Conservation (phyloP, 768 basidiomycete species). For the Rhodotorula babjevae region DNA sequence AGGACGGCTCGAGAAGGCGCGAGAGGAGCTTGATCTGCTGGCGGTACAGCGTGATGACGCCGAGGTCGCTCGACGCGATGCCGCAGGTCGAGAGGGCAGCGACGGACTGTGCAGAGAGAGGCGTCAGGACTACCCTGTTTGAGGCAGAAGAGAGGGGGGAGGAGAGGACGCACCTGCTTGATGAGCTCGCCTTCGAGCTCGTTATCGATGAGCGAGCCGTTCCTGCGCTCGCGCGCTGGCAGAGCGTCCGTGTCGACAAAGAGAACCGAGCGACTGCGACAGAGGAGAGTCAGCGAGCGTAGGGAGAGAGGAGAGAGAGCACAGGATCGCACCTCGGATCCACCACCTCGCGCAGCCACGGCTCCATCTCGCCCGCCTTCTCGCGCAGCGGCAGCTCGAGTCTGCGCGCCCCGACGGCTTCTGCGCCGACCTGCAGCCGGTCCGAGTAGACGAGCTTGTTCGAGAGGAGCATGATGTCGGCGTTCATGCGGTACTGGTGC, state of each 20-base stretch:
- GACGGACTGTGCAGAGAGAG: slow-evolving; percentile 55
- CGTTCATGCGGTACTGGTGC: slow-evolving; percentile 94
- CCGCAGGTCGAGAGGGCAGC: slow-evolving; percentile 64
- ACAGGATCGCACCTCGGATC: slow-evolving; percentile 6
- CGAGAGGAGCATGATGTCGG: slow-evolving; percentile 85
- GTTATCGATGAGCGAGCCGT: slow-evolving; percentile 88
- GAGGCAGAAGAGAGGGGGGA: neutral
- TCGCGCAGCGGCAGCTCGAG: slow-evolving; percentile 56
- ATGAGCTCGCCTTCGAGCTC: slow-evolving; percentile 62
- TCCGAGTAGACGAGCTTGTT: slow-evolving; percentile 80
- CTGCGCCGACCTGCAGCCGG: slow-evolving; percentile 71
- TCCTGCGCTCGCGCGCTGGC: slow-evolving; percentile 71
- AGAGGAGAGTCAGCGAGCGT: neutral
- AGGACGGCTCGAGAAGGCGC: slow-evolving; percentile 55
- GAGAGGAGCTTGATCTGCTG: slow-evolving; percentile 90
- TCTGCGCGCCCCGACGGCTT: slow-evolving; percentile 59
- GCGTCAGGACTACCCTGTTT: neutral
- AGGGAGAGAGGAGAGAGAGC: neutral
- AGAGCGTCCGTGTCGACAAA: slow-evolving; percentile 89
- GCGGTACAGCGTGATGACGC: slow-evolving; percentile 83
- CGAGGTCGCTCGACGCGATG: slow-evolving; percentile 66
- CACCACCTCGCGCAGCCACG: slow-evolving; percentile 30
- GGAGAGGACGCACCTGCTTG: slow-evolving; percentile 44
- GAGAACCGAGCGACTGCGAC: slow-evolving; percentile 68
- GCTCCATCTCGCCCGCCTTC: slow-evolving; percentile 43